Conservation (phyloP, 208 protist genomes). For the Acanthamoeba lenticulata region DNA sequence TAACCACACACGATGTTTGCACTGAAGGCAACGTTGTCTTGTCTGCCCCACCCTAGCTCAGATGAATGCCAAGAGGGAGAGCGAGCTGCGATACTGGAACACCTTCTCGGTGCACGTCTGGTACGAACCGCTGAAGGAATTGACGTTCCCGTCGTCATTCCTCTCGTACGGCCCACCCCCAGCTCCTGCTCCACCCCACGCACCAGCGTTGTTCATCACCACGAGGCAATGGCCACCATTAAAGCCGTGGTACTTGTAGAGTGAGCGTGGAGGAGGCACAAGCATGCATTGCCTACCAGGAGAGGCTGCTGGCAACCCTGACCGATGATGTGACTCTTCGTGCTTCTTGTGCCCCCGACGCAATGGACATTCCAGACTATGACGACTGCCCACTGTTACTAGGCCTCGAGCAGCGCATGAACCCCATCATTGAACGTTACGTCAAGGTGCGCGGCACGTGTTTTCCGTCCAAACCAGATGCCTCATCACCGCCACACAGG, state of each 20-base stretch:
- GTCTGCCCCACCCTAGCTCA: too few relatives aligned
- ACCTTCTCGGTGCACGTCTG: conserved; percentile 58
- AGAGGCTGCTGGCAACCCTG: neutral
- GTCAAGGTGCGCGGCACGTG: neutral
- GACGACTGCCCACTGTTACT: conserved; percentile 12
- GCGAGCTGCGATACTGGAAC: conserved; percentile 59
- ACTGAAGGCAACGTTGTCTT: too few relatives aligned
- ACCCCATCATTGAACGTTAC: conserved; percentile 58
- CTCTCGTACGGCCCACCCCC: neutral
- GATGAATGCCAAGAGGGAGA: neutral
- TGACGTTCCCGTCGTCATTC: conserved; percentile 55
- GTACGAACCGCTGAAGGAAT: conserved; percentile 46
- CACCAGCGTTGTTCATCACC: too few relatives aligned
- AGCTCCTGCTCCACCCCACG: neutral
- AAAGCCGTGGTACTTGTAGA: neutral
- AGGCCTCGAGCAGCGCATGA: conserved; percentile 50
- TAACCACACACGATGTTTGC: too few relatives aligned
- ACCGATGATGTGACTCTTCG: neutral
- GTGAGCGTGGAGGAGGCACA: conserved; percentile 37
- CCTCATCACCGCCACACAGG: neutral
- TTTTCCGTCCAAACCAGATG: too few relatives aligned
- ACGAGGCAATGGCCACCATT: too few relatives aligned
- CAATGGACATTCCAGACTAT: conserved; percentile 56
- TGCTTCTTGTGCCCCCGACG: neutral
- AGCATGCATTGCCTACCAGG: conserved; percentile 50